Evolutionary conservation across 768 basidiomycete genomes (phyloP).

Genomic region (Flagelloscypha sp.): DNA sequence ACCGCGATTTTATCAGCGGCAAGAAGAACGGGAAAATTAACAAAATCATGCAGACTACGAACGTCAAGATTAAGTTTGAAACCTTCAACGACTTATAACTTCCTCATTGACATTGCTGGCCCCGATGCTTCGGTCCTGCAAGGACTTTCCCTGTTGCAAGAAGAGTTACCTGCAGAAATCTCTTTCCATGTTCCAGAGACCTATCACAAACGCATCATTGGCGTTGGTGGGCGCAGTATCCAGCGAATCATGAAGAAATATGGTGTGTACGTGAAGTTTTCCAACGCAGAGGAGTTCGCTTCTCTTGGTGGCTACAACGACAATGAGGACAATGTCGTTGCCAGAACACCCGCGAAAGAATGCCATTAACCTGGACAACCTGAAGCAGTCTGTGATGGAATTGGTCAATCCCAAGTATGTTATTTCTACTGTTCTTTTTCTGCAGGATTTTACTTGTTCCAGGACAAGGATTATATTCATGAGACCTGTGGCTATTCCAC

Average conservation of each 20-base stretch:
- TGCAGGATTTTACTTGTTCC: conserved; percentile 4
- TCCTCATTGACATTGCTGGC: conserved; percentile 86
- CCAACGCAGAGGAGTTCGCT: conserved; percentile 95
- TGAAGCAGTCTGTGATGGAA: conserved; percentile 97
- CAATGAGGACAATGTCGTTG: conserved; percentile 97
- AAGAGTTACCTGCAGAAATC: conserved; percentile 96
- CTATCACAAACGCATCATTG: conserved; percentile 98
- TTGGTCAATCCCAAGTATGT: conserved; percentile 88
- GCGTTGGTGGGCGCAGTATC: conserved; percentile 94
- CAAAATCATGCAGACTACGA: conserved; percentile 97
- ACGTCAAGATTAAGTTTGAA: conserved; percentile 98
- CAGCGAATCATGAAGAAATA: conserved; percentile 99
- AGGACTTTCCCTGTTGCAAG: conserved; percentile 84
- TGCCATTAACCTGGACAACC: conserved; percentile 85
- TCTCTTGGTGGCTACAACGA: conserved; percentile 91
- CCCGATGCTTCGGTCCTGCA: conserved; percentile 79
- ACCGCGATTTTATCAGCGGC: conserved; percentile 96
- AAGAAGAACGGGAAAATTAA: conserved; percentile 99
- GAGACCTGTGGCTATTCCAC: conserved; percentile 90
- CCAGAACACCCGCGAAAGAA: conserved; percentile 98
- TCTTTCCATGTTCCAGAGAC: conserved; percentile 98
- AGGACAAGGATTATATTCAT: conserved; percentile 96
- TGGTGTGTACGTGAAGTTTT: conserved; percentile 99
- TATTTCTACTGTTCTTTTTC: conserved; percentile 1
- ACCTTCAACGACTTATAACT: conserved; percentile 95